Percentiles rank a stretch among this genome's conserved stretches.
Conservation (phyloP, 2,329 filamentous ascomycete genomes). For the Aschersonia sp. region DNA sequence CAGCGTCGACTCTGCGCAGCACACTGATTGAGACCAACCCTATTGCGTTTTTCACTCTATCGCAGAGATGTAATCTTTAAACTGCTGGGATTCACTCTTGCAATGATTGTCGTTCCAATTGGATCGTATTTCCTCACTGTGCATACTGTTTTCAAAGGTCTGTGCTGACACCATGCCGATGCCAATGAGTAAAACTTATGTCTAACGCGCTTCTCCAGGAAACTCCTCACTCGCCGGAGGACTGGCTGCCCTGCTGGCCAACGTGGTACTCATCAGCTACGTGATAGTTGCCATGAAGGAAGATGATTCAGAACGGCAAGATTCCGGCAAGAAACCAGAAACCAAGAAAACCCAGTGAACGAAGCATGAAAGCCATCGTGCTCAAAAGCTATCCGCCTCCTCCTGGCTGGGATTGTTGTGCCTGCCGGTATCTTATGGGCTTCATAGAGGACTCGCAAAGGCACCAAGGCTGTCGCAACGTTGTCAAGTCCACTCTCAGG, state of each 20-base stretch:
- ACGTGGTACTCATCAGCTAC: slow-evolving; percentile 81
- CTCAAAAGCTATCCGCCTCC: neutral
- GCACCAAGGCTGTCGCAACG: too few species aligned
- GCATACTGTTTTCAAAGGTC: slow-evolving; percentile 64
- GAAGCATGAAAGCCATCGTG: neutral
- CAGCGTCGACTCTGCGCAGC: slow-evolving; percentile 13
- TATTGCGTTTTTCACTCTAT: neutral
- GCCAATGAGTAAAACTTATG: neutral
- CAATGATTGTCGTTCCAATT: slow-evolving; percentile 81
- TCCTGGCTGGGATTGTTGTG: too few species aligned
- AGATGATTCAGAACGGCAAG: slow-evolving; percentile 40
- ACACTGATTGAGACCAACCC: too few species aligned
- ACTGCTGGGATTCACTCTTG: slow-evolving; percentile 75
- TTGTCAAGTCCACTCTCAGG: too few species aligned
- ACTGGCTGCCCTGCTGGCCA: slow-evolving; percentile 76
- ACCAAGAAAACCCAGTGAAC: slow-evolving; percentile 33
- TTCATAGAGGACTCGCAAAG: too few species aligned
- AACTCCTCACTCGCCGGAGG: slow-evolving; percentile 81
- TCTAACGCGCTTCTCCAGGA: slow-evolving; percentile 33
- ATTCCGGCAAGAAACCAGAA: slow-evolving; percentile 26
- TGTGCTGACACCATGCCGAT: neutral
- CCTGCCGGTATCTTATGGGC: too few species aligned
- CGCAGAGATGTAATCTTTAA: slow-evolving; percentile 72
- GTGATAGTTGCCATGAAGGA: slow-evolving; percentile 84
- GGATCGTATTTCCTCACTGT: slow-evolving; percentile 77